Conservation (phyloP, 345 rosid species). For the Eucalyptus sp. region DNA sequence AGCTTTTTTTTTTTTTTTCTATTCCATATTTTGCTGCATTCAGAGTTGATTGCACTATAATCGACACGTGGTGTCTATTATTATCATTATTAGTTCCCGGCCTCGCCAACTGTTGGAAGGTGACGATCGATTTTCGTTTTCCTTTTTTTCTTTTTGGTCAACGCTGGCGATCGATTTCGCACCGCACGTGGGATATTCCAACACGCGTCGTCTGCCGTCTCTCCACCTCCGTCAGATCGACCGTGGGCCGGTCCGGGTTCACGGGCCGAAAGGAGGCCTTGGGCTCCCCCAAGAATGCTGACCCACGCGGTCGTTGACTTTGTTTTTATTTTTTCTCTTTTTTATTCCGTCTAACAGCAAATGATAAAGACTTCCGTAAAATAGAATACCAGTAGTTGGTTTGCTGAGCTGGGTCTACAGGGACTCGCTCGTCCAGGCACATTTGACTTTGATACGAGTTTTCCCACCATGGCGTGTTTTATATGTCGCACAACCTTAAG, state of each 20-base stretch:
- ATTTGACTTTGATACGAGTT: not conserved
- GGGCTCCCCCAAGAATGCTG: not conserved
- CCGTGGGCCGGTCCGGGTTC: not conserved
- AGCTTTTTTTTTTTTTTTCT: too few species aligned
- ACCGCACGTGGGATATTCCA: not conserved
- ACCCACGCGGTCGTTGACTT: not conserved
- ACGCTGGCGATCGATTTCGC: not conserved
- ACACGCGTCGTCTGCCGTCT: not conserved
- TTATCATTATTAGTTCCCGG: not conserved
- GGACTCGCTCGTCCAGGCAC: not conserved
- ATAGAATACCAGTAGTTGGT: not conserved
- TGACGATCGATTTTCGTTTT: not conserved
- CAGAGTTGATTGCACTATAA: not conserved
- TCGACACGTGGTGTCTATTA: not conserved
- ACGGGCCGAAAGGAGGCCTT: not conserved
- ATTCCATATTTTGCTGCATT: not conserved
- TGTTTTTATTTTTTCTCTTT: not conserved
- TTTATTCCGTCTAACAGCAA: not conserved
- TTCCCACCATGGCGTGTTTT: too few species aligned
- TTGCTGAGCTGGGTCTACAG: not conserved
- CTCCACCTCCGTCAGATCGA: not conserved
- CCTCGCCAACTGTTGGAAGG: not conserved
- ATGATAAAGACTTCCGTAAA: not conserved
- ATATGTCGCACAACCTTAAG: too few species aligned
- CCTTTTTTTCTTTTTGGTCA: too few species aligned